Base-by-base conservation (phyloP, 352 stramenopile genomes). In the Globisporangium nagaii region DNA sequence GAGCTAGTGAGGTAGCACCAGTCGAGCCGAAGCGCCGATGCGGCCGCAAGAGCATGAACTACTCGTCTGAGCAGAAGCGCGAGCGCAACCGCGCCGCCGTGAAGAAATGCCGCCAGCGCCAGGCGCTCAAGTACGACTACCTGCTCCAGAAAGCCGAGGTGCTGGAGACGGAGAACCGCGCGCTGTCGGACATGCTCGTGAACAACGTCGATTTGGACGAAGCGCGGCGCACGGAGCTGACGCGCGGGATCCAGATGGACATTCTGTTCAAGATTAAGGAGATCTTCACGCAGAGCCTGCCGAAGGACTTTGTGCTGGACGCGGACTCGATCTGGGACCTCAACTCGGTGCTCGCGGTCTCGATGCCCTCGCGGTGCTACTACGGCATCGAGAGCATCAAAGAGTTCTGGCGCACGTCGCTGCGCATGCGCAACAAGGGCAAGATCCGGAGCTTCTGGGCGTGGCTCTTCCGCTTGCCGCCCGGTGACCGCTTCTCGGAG, bases 201-300 rank as follows among this genome's bases (percentile, higher is more conserved):
- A 82, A 86, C 44, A 88, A 86, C 46, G 71, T 81, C 4, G 73
- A 84, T 37, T 55, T 92, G 19, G 66, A 77, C 1, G 68, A 76
- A 4, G 68, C 73, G 35, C 73, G 83, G 58, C 79, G 79, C 22
- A 57, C 65, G 36, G 86, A 71, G 39, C 68, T 92, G 44, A 90
- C 75, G 42, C 77, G 82, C 19, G 82, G 82, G 46, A 92, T 92
- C 62, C 82, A 92, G 62, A 92, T 92, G 77, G 82, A 92, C 48
- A 92, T 92, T 34, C 31, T 92, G 56, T 68, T 92, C 54, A 92
- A 92, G 66, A 90, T 92, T 63, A 90, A 92, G 56, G 82, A 92
- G 67, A 89, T 92, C 56, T 92, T 92, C 60, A 92, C 75, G 45
- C 82, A 92, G 63, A 88, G 75, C 54, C 56, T 92, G 46, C 82